Evolutionary conservation across 1,139 yeast genomes (phyloP).

Genomic region (Debaryomycetaceae sp.): DNA sequence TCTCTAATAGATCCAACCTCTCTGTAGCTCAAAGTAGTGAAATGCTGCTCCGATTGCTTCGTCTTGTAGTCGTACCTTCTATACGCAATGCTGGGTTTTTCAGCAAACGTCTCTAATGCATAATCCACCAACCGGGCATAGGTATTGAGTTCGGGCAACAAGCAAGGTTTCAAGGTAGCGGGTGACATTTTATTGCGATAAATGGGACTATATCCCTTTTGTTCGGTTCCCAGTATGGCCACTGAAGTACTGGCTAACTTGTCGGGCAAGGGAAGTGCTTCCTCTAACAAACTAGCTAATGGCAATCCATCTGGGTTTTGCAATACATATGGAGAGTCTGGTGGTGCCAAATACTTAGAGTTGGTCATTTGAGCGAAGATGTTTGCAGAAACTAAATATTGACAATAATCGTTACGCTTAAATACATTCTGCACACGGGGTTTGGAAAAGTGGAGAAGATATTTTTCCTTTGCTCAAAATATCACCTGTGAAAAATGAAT

Average conservation of each 20-base stretch:
- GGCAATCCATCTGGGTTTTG: constrained; percentile 11
- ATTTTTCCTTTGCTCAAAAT: neutral
- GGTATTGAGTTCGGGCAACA: constrained; percentile 26
- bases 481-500: neutral
- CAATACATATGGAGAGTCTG: constrained; percentile 18
- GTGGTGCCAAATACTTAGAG: constrained; percentile 7
- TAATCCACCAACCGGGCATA: constrained; percentile 22
- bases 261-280: constrained; percentile 23
- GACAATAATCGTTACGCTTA: neutral
- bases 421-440: neutral
- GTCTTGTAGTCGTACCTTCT: constrained; percentile 30
- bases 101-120: constrained; percentile 16
- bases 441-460: neutral
- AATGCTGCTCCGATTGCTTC: constrained; percentile 17
- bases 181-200: constrained; percentile 25
- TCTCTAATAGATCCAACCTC: constrained; percentile 12
- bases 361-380: neutral
- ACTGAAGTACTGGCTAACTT: constrained; percentile 14
- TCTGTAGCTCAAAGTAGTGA: constrained; percentile 16
- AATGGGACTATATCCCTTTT: constrained; percentile 28
- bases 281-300: constrained; percentile 7
- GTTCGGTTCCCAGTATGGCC: constrained; percentile 28
- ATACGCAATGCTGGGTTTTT: constrained; percentile 26
- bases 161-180: constrained; percentile 15
- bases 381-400: constrained; percentile 4